Evolutionary conservation across 2,329 filamentous ascomycete species (phyloP).

Genomic region (Cladosporium sp.): DNA sequence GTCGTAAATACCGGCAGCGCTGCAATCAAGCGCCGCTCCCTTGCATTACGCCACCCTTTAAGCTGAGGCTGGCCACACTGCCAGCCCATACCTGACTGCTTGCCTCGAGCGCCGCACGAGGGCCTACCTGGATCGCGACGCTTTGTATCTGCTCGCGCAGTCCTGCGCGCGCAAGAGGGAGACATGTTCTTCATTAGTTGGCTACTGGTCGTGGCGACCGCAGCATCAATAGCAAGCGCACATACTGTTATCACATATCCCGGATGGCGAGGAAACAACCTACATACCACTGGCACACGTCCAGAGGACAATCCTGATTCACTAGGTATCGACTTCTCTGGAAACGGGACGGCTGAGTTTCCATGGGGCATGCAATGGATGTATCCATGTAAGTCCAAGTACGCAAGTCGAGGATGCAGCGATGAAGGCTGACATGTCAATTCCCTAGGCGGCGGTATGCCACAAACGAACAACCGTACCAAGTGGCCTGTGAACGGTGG

Average conservation of each 20-base stretch:
- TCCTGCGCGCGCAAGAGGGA: neutral
- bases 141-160: neutral
- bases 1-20: neutral
- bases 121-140: neutral
- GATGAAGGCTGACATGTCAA: neutral
- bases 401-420: neutral
- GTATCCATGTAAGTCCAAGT: constrained; percentile 71
- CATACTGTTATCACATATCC: constrained; percentile 85
- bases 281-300: constrained; percentile 64
- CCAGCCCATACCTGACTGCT: neutral
- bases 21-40: neutral
- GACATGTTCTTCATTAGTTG: neutral
- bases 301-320: constrained; percentile 34
- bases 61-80: neutral
- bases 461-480: constrained; percentile 73
- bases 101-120: neutral
- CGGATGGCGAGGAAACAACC: constrained; percentile 80
- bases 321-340: constrained; percentile 41
- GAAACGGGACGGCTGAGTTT: constrained; percentile 49
- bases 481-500: constrained; percentile 87
- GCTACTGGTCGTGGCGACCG: constrained; percentile 11
- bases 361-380: constrained; percentile 94
- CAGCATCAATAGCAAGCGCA: constrained; percentile 39
- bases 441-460: constrained; percentile 74
- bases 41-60: neutral